Evolutionary conservation across 495 filamentous ascomycete species (phyloP).

Genomic region (Patellaria atrata): DNA sequence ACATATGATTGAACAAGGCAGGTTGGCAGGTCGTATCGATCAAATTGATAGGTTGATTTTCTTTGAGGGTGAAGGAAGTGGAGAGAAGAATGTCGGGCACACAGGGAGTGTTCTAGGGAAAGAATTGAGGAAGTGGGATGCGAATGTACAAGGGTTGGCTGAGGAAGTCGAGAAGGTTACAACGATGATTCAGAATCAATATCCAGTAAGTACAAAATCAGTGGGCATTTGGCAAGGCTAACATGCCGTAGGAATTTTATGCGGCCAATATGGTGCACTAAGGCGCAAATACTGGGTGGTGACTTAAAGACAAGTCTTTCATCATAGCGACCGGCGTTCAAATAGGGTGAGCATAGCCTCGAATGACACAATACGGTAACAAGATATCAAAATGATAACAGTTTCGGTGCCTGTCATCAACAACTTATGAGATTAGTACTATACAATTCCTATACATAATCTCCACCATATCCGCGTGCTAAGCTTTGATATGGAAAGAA

Average conservation of each 20-base stretch:
- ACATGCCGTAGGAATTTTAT: constrained; percentile 20
- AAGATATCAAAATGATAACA: too few relatives aligned
- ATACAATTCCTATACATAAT: too few relatives aligned
- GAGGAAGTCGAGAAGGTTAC: constrained; percentile 83
- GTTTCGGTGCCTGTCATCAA: too few relatives aligned
- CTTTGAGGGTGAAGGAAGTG: constrained; percentile 64
- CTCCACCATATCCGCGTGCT: too few relatives aligned
- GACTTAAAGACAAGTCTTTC: neutral
- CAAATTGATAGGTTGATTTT: constrained; percentile 82
- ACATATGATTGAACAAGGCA: constrained; percentile 86
- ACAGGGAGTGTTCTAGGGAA: constrained; percentile 43
- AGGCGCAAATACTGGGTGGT: neutral
- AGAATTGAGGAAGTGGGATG: constrained; percentile 76
- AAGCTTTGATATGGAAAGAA: too few relatives aligned
- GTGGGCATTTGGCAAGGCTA: neutral
- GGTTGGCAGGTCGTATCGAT: constrained; percentile 77
- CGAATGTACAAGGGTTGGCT: constrained; percentile 66
- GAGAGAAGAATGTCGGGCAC: constrained; percentile 43
- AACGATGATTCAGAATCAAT: constrained; percentile 53
- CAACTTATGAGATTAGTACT: too few relatives aligned
- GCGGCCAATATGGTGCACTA: constrained; percentile 21
- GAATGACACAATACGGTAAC: too few relatives aligned
- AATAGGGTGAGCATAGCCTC: neutral
- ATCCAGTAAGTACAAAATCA: constrained; percentile 37
- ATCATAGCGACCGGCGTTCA: constrained; percentile 6